These are phyloP conservation scores for Colletotrichum tabaci DNA, from an alignment of 2,329 filamentous ascomycete species.

Conservation along the genomic window DNA sequence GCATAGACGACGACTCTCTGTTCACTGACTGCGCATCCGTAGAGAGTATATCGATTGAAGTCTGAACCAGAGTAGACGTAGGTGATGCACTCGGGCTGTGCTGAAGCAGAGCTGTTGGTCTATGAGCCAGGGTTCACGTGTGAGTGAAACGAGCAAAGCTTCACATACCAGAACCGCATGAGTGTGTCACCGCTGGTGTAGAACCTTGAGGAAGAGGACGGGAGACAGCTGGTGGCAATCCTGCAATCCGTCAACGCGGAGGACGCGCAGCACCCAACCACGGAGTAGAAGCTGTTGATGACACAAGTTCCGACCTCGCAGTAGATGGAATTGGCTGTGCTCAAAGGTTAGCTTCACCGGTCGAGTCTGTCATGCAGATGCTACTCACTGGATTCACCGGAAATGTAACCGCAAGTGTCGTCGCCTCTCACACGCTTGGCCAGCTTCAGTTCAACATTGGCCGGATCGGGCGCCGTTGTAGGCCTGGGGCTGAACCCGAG, in stretches of 20 bases:
- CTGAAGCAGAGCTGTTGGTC: constrained; percentile 42
- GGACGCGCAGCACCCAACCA: constrained; percentile 52
- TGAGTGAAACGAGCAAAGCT: not conserved
- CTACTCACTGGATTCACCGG: constrained; percentile 46
- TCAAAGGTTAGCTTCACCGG: constrained; percentile 30
- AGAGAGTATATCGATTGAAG: constrained; percentile 49
- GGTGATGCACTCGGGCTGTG: constrained; percentile 50
- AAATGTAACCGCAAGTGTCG: constrained; percentile 53
- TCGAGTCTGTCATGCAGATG: not conserved
- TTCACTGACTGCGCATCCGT: constrained; percentile 48
- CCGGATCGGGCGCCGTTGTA: constrained; percentile 43
- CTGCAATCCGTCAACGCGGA: constrained; percentile 44
- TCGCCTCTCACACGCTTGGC: constrained; percentile 46
- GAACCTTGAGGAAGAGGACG: constrained; percentile 44
- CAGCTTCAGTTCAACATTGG: constrained; percentile 36
- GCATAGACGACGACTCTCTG: constrained; percentile 46
- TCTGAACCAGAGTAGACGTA: constrained; percentile 46
- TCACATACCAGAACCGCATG: constrained; percentile 52
- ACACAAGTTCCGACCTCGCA: constrained; percentile 49
- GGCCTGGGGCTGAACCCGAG: constrained; percentile 42
- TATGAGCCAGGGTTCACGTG: not conserved
- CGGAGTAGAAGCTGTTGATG: constrained; percentile 47
- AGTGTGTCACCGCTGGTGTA: constrained; percentile 47
- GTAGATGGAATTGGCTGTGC: constrained; percentile 46
- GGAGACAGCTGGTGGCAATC: constrained; percentile 48